Evolutionary conservation across 2,329 filamentous ascomycete genomes (phyloP).

Genomic region (Pseudopyrenochaeta lycopersici): DNA sequence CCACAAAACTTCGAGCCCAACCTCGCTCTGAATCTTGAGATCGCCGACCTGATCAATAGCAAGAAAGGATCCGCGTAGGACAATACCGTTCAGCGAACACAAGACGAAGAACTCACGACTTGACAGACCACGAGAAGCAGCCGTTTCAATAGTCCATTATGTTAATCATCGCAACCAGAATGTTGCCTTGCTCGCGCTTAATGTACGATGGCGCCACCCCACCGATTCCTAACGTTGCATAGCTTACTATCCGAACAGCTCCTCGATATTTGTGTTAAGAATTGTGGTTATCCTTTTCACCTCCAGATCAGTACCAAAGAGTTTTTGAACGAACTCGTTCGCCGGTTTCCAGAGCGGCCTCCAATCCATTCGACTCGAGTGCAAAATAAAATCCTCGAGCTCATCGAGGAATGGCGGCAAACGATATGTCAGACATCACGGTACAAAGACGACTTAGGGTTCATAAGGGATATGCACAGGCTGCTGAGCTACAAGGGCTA

Average conservation of each 20-base stretch:
- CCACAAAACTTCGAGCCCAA: conserved; percentile 98
- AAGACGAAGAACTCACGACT: conserved; percentile 23
- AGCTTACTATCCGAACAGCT: conserved; percentile 62
- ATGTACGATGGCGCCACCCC: conserved; percentile 55
- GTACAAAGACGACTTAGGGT: conserved; percentile 96
- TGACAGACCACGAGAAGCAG: conserved; percentile 83
- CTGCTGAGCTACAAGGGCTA: conserved; percentile 97
- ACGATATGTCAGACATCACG: conserved; percentile 98
- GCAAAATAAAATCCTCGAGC: conserved; percentile 90
- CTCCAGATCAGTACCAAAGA: conserved; percentile 99
- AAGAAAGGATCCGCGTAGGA: conserved; percentile 89
- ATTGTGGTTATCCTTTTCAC: conserved; percentile 98
- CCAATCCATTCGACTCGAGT: conserved; percentile 86
- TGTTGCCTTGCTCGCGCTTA: conserved; percentile 87
- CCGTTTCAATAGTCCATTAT: conserved; percentile 89
- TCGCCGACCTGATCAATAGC: conserved; percentile 93
- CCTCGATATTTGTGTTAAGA: conserved; percentile 99
- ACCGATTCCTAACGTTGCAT: conserved; percentile 6
- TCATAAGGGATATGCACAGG: conserved; percentile 97
- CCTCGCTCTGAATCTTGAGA: conserved; percentile 94
- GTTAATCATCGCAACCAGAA: conserved; percentile 98
- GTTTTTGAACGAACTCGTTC: conserved; percentile 96
- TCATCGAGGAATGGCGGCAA: conserved; percentile 97
- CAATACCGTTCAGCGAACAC: conserved; percentile 1
- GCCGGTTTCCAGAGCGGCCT: conserved; percentile 92